Evolutionary conservation across 352 stramenopile genomes (phyloP).

Genomic region (Pythium sukuiense): DNA sequence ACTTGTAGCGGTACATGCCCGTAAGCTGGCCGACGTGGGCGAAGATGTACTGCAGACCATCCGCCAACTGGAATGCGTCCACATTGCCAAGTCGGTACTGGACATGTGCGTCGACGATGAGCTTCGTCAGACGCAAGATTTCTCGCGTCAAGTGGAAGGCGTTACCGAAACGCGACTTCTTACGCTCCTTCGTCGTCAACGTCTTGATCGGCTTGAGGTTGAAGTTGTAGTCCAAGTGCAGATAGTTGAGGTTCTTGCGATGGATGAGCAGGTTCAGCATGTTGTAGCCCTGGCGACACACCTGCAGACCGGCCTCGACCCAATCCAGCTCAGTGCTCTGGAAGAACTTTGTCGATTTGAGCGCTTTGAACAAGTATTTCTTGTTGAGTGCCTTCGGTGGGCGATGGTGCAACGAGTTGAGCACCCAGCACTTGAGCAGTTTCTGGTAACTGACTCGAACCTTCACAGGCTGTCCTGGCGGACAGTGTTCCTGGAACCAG

Average conservation of each 20-base stretch:
- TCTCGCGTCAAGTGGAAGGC: constrained; percentile 96
- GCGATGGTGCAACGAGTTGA: constrained; percentile 97
- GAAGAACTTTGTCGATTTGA: constrained; percentile 99
- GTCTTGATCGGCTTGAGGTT: constrained; percentile 99
- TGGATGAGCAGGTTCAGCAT: constrained; percentile 99
- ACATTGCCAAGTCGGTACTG: constrained; percentile 99
- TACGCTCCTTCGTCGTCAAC: constrained; percentile 99
- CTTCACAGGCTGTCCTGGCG: constrained; percentile 98
- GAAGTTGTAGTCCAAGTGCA: constrained; percentile 99
- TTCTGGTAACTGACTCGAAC: constrained; percentile 99
- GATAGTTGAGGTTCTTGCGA: constrained; percentile 99
- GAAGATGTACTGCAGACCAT: constrained; percentile 99
- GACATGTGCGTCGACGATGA: constrained; percentile 99
- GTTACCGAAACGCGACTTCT: constrained; percentile 98
- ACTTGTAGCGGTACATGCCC: constrained; percentile 99
- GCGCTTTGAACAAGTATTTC: constrained; percentile 97
- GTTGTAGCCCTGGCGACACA: constrained; percentile 99
- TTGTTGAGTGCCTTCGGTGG: constrained; percentile 95
- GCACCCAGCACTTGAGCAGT: constrained; percentile 99
- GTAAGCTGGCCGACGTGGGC: constrained; percentile 99
- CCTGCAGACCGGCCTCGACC: constrained; percentile 98
- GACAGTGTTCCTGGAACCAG: constrained; percentile 99
- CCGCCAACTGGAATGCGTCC: constrained; percentile 98
- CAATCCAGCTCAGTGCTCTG: constrained; percentile 99
- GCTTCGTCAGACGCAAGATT: constrained; percentile 98